These are phyloP conservation scores for Rhododendron griersonianum DNA, from an alignment of 148 eudicot genomes.

Conservation along the genomic window DNA sequence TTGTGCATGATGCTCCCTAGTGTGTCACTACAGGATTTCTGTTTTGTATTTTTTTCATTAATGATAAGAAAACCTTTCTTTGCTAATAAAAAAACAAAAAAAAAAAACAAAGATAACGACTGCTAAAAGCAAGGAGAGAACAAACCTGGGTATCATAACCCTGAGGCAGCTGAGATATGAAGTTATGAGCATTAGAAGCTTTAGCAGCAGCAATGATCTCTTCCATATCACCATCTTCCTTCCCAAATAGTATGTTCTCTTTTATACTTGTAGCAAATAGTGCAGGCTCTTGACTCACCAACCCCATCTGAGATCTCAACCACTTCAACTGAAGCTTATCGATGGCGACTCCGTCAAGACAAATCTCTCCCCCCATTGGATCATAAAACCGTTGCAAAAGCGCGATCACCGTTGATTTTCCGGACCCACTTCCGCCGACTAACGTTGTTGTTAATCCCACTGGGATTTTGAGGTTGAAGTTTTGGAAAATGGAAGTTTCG, in stretches of 20 bases:
- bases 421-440: constrained; percentile 87
- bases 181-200: constrained; percentile 89
- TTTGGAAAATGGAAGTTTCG: constrained; percentile 47
- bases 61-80: no score
- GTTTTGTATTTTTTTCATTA: no score
- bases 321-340: constrained; percentile 73
- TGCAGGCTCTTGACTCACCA: constrained; percentile 93
- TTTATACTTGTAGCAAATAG: constrained; percentile 75
- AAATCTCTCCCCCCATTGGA: constrained; percentile 66
- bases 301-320: constrained; percentile 85
- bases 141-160: constrained; percentile 83
- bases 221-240: constrained; percentile 68
- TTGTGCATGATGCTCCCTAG: no score
- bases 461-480: constrained; percentile 53
- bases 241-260: constrained; percentile 88
- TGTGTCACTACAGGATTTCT: no score
- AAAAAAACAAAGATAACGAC: no score
- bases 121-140: background rate
- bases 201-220: constrained; percentile 73
- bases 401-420: constrained; percentile 71
- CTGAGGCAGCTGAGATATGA: constrained; percentile 73
- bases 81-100: no score
- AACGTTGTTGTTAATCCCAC: constrained; percentile 65
- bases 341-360: constrained; percentile 63
- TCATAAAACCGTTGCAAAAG: constrained; percentile 76